These are phyloP conservation scores for Pelagomonas calceolata DNA, from an alignment of 108 stramenopile genomes.

Conservation along the genomic window DNA sequence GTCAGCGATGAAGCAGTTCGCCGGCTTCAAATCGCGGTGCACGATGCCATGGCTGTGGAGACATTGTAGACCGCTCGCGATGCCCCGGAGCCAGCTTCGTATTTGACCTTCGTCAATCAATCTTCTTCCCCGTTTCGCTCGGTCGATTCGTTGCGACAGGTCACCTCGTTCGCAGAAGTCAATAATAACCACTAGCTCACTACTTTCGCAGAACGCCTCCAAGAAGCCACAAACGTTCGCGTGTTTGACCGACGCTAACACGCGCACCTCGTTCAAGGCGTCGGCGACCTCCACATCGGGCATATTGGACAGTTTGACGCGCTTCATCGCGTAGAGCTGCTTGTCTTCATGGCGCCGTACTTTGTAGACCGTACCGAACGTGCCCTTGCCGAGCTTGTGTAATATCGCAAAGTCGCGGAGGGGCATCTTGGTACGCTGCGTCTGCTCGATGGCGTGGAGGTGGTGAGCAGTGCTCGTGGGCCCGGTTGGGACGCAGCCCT, in stretches of 20 bases:
- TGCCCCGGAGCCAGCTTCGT: too few relatives aligned
- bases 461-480: too few relatives aligned
- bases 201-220: constrained; percentile 22
- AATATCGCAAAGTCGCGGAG: background rate
- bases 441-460: too few relatives aligned
- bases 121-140: background rate
- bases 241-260: constrained; percentile 15
- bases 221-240: constrained; percentile 21
- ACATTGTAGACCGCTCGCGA: too few relatives aligned
- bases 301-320: constrained; percentile 3
- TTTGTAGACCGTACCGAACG: constrained; percentile 17
- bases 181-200: constrained; percentile 22
- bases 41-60: constrained; percentile 1
- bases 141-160: constrained; percentile 8
- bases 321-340: constrained; percentile 12
- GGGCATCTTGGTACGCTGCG: too few relatives aligned
- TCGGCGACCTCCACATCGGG: constrained; percentile 12
- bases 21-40: constrained; percentile 24
- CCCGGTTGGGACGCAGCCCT: too few relatives aligned
- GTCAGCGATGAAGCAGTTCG: constrained; percentile 35
- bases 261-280: constrained; percentile 13
- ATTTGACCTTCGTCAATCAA: background rate
- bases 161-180: constrained; percentile 26
- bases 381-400: constrained; percentile 11
- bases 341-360: background rate